These are phyloP conservation scores for Botrytis fragariae DNA, from an alignment of 2,329 filamentous ascomycete genomes.

Conservation along the genomic window DNA sequence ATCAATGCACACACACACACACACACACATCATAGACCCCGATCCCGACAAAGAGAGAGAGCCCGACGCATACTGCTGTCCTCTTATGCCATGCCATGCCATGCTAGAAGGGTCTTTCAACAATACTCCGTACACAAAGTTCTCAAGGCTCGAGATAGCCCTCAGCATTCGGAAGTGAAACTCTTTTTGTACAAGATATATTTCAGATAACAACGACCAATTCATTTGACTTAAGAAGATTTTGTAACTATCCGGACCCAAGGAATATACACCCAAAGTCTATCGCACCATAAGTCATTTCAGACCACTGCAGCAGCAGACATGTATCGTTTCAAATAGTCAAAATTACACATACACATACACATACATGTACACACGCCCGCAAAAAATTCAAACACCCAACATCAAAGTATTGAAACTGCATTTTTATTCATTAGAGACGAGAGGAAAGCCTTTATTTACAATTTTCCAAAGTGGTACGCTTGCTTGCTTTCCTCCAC, in stretches of 20 bases:
- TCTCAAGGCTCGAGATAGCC: not conserved
- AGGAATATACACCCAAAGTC: not conserved
- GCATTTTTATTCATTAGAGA: conserved; percentile 9
- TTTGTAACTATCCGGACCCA: not conserved
- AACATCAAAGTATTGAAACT: not conserved
- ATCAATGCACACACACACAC: not conserved
- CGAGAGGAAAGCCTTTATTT: conserved; percentile 13
- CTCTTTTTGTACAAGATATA: not conserved
- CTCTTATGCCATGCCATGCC: not conserved
- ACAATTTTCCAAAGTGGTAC: conserved; percentile 21
- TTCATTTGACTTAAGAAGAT: no score
- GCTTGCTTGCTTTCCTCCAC: conserved; percentile 16
- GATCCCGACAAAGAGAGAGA: not conserved
- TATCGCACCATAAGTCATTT: not conserved
- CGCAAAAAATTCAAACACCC: not conserved
- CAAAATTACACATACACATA: not conserved
- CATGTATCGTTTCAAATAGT: not conserved
- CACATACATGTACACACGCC: not conserved
- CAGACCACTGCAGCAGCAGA: not conserved
- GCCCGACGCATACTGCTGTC: not conserved
- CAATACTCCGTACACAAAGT: not conserved
- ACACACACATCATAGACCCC: not conserved
- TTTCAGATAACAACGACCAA: not conserved
- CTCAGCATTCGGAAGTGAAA: not conserved
- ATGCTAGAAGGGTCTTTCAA: conserved; percentile 1